Evolutionary conservation across 1,284 basidiomycete genomes (phyloP), one percentile per base, ranked within the genome.

Genomic region (Puccinia triticina): DNA sequence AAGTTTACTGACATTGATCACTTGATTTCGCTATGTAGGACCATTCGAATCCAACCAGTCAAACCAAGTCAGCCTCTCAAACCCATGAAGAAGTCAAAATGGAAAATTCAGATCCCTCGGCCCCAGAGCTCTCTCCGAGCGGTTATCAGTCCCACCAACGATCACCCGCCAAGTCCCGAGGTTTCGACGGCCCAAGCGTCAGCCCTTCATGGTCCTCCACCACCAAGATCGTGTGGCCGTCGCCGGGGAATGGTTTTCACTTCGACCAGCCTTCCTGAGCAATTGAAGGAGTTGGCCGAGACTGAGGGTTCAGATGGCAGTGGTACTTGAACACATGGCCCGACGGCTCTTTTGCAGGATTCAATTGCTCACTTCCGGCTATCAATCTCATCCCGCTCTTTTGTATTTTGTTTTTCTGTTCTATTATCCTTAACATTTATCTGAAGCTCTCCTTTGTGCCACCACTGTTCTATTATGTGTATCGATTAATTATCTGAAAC

Each of bases 181-280:
- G 2, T 43, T 43, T 43, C 40, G 40, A 43, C 64, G 4, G 5
- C n/a, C 23, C 59, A 29, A 26, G 59, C n/a, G 1, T 8, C 26
- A 11, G 59, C 40, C 7, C 40, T 43, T 43, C 40, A 61, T 34
- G 29, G 16, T 37, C 48, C 71, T 23, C 18, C 48, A 34, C 71
- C 71, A 53, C 12, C 48, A 53, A 53, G 50, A 37, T 0, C 50
- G 1, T 55, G 48, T 34, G 16, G 18, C 2, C 71, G 71, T 18
- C 71, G 48, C 23, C 71, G 50, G 5, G 71, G 48, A 1, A 73
- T 55, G 48, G 21, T 73, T 26, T 73, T 73, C 50, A 73, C 53
- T 34, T 11, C 34, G 32, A 8, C 32, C 18, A 34, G 23, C 18
- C 29, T 73, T 3, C 71, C 71, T 12, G 18, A 73, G 10, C 48